Evolutionary conservation across 2,329 filamentous ascomycete species (phyloP).

Genomic region (Mollisiaceae sp.): DNA sequence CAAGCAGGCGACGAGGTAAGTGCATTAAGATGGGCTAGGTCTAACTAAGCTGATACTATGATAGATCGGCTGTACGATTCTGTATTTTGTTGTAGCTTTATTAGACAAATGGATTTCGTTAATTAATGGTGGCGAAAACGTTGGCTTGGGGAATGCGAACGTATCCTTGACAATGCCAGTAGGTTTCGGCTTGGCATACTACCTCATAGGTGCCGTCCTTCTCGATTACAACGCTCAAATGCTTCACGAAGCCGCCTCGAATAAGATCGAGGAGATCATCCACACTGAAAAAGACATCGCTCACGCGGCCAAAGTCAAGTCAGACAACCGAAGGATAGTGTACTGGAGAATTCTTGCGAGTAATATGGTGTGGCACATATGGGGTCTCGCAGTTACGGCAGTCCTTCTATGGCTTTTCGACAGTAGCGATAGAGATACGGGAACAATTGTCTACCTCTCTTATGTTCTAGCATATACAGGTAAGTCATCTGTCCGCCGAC

Average conservation of each 20-base stretch:
- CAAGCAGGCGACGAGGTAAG: constrained; percentile 53
- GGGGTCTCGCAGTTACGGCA: constrained; percentile 55
- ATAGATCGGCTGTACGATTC: constrained; percentile 51
- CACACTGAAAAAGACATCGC: constrained; percentile 52
- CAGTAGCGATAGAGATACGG: constrained; percentile 36
- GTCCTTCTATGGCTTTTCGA: constrained; percentile 58
- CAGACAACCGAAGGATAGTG: constrained; percentile 43
- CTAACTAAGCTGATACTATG: neutral
- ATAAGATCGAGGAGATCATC: constrained; percentile 50
- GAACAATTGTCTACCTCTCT: constrained; percentile 29
- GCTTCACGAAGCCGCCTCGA: constrained; percentile 49
- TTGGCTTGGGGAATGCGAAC: constrained; percentile 48
- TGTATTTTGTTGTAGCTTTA: constrained; percentile 60
- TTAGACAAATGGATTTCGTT: constrained; percentile 60
- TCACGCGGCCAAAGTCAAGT: constrained; percentile 34
- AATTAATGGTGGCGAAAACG: constrained; percentile 49
- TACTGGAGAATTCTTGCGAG: constrained; percentile 56
- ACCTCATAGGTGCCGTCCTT: constrained; percentile 59
- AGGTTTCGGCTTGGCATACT: constrained; percentile 62
- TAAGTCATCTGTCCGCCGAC: neutral
- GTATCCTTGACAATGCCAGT: constrained; percentile 45
- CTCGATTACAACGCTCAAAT: constrained; percentile 60
- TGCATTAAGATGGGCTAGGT: neutral
- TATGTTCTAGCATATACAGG: constrained; percentile 34
- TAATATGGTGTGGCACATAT: constrained; percentile 56